Conservation (phyloP, 345 rosid species). For the Pugionium cornutum region DNA sequence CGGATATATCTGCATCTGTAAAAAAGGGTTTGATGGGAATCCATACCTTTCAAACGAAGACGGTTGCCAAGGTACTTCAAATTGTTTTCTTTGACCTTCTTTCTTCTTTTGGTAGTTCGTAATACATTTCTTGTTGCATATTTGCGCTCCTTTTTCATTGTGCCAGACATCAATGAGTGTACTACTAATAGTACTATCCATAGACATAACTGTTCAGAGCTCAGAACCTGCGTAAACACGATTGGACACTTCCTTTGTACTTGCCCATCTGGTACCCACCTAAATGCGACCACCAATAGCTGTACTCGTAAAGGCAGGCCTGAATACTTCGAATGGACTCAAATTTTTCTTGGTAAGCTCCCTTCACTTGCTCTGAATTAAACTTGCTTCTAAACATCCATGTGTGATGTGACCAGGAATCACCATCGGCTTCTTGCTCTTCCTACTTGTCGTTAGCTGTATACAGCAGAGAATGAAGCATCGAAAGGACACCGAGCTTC, state of each 20-base stretch:
- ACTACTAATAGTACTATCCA: neutral
- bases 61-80: constrained; percentile 37
- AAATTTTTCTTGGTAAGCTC: constrained; percentile 17
- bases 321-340: constrained; percentile 27
- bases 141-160: neutral
- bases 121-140: neutral
- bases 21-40: constrained; percentile 39
- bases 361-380: neutral
- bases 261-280: constrained; percentile 26
- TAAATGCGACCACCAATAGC: neutral
- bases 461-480: constrained; percentile 7
- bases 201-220: constrained; percentile 13
- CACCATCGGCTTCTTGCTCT: constrained; percentile 9
- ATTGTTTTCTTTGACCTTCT: neutral
- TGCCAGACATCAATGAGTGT: constrained; percentile 13
- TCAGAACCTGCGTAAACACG: neutral
- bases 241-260: constrained; percentile 38
- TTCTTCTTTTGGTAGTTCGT: neutral
- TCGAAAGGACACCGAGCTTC: neutral
- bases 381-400: constrained; percentile 4
- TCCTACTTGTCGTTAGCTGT: neutral
- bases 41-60: constrained; percentile 26
- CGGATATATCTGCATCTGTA: constrained; percentile 44
- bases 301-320: neutral
- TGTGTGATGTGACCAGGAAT: constrained; percentile 5